Evolutionary conservation across 331 rosid genomes (phyloP), one percentile per base, ranked within the genome.

Genomic region (Phaseolus coccineus): DNA sequence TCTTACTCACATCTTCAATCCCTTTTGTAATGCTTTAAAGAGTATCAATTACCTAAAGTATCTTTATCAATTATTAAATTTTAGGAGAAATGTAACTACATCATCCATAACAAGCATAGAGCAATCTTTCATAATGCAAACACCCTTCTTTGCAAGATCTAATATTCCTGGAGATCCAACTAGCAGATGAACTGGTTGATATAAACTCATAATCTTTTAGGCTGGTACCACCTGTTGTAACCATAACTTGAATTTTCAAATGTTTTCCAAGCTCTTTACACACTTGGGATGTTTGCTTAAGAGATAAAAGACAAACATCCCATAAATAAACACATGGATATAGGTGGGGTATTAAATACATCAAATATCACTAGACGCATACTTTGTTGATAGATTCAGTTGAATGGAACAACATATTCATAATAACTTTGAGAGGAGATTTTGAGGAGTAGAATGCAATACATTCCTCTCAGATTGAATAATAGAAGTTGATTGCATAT

Each of bases 161-260:
- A 94, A 81, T 77, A 94, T 94, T 81, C 98, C 97, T 22, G 98
- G 98, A 76, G 98, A 92, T 83, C 98, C 98, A 63, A 91, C 97
- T n/a, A 94, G 93, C 52, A 94, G 88, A 86, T 93, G 98, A 76
- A 94, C 98, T 30, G 98, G 98, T 82, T 94, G 98, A 87, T 94
- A 88, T 73, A 94, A 87, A 33, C 98, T 97, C 97, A 94, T 91
- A 79, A 94, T 94, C 73, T 88, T 87, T 94, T 63, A 94, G 89
- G 82, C 98, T 94, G 59, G 98, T 94, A 80, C 97, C 98, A 46
- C 98, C 98, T 2, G 98, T 94, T 24, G 98, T 93, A 64, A 91
- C 98, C 98, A 93, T 93, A 65, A 93, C 97, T 85, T 93, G 96
- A 80, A 93, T 93, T 37, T 90, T 78, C 90, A 94, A 90, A 89